phyloP scores from a whole-genome alignment of 2,329 filamentous ascomycete species.

The Cordyceps cateniannulata region DNA sequence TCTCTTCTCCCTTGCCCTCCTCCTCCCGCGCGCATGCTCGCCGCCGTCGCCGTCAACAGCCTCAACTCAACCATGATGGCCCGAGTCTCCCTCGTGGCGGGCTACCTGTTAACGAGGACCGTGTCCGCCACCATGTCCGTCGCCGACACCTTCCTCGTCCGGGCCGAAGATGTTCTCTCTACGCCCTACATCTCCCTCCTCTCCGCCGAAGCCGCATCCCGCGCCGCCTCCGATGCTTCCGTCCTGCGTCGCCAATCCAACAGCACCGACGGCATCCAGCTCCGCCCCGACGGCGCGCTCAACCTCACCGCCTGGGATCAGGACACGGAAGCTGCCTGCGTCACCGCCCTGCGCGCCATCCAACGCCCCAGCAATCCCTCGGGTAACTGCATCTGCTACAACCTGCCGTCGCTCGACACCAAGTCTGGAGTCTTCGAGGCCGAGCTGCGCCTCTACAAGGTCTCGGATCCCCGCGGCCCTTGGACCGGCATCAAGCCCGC shows the following conservation, averaged over 20 bases:
- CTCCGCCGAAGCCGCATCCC: background rate
- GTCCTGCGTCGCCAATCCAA: constrained; percentile 1
- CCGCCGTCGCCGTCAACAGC: background rate
- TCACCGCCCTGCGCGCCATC: constrained; percentile 46
- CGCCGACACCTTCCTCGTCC: background rate
- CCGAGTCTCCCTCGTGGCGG: background rate
- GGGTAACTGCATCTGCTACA: constrained; percentile 77
- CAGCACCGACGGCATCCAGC: constrained; percentile 21
- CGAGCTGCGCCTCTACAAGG: constrained; percentile 67
- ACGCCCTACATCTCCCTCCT: constrained; percentile 9
- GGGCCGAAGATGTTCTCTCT: constrained; percentile 5
- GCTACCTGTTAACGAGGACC: constrained; percentile 1
- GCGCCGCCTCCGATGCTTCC: background rate
- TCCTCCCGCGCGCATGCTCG: background rate
- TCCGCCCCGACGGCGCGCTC: constrained; percentile 38
- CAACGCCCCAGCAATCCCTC: constrained; percentile 62
- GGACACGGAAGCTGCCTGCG: constrained; percentile 53
- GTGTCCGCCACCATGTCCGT: background rate
- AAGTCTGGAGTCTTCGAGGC: constrained; percentile 66
- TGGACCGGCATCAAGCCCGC: constrained; percentile 46
- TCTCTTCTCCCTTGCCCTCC: background rate
- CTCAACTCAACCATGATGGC: constrained; percentile 2
- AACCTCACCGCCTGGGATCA: constrained; percentile 52
- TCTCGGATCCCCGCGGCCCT: constrained; percentile 50
- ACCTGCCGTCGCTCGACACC: constrained; percentile 64